Evolutionary conservation across 2,329 filamentous ascomycete genomes (phyloP), one percentile per base, ranked within the genome.

Genomic region (Byssoonygena ceratinophila): DNA sequence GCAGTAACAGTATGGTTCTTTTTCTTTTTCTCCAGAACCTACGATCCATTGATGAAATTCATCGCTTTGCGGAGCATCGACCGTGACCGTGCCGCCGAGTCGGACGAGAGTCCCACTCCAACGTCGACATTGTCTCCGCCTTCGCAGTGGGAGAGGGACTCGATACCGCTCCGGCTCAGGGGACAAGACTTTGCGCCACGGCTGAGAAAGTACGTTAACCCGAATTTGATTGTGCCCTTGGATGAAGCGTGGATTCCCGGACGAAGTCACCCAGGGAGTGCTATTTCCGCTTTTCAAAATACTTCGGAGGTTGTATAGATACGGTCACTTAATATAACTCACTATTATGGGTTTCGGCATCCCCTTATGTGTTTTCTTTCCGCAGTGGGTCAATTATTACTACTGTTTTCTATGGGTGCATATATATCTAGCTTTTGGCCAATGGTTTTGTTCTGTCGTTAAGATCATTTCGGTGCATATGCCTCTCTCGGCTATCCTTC

Each of bases 51-150:
- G 55, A 95, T 90, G 68, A 84, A 82, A 60, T 96, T 92, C 65
- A 97, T 98, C 65, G 89, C 94, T 25, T 73, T 98, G 41, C 80
- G 87, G 57, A 94, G 88, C 61, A 87, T 98, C 54, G 80, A 83
- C 58, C 75, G 80, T 23, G 76, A 80, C 2, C 75, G 80, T 53
- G 58, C 45, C 23, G 45, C 53, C 8, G 55, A 54, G 22, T 50
- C 44, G 6, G 53, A 58, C 46, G 53, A 55, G 20, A 68, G 66
- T 0, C 64, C 68, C 2, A 69, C 67, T 1, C 63, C 66, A n/a
- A 66, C 66, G 1, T 63, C 65, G 2, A 64, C 62, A 1, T 59
- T 71, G 46, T 71, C 69, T 20, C 68, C 69, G 12, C 66, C 70
- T 9, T 70, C 69, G 3, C 65, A 69, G 2, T 64, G 72, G 54